Conservation (phyloP, 805 yeast genomes). For the Hanseniaspora pseudoguilliermondii region DNA sequence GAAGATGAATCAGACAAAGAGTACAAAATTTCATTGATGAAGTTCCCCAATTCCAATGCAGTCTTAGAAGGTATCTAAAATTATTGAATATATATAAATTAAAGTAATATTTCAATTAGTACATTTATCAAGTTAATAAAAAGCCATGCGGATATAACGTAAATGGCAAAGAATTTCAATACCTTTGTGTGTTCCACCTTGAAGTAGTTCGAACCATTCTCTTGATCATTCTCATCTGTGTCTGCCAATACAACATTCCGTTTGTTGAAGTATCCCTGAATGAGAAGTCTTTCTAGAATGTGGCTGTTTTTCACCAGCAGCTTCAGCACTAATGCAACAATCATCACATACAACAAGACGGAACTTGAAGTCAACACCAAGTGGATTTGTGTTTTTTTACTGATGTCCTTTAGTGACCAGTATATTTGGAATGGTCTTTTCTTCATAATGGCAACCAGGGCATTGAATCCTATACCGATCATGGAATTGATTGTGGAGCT, state of each 20-base stretch:
- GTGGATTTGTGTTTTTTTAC: conserved; percentile 16
- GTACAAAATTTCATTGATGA: conserved; percentile 19
- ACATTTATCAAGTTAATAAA: conserved; percentile 22
- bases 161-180: background rate
- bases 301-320: background rate
- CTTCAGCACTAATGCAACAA: background rate
- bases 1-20: conserved; percentile 26
- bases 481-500: conserved; percentile 74
- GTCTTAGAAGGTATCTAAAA: conserved; percentile 23
- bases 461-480: conserved; percentile 72
- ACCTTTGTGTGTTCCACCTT: background rate
- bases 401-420: conserved; percentile 15
- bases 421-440: conserved; percentile 13
- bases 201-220: background rate
- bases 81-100: background rate
- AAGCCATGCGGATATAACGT: background rate
- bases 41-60: conserved; percentile 21
- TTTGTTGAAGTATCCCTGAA: background rate
- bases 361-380: conserved; percentile 22
- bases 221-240: background rate
- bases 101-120: conserved; percentile 18
- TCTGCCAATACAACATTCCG: background rate
- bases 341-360: conserved; percentile 12
- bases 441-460: conserved; percentile 34
- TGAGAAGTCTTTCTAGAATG: background rate